phyloP scores from a whole-genome alignment of 164 flowering plant species.

The Aristolochia californica region DNA sequence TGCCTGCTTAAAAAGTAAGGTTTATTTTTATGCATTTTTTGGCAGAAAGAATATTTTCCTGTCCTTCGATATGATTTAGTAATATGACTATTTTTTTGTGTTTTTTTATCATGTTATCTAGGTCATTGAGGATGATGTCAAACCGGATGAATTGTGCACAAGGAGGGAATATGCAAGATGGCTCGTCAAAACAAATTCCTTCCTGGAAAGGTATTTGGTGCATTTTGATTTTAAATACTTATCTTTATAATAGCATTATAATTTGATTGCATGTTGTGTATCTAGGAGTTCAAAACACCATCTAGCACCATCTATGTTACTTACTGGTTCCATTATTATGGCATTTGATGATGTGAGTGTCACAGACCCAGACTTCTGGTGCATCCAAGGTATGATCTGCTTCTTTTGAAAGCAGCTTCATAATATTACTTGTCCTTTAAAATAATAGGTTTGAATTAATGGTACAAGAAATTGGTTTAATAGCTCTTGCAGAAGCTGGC shows the following conservation, averaged over 20 bases:
- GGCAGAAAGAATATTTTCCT: too few species aligned
- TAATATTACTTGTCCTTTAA: background rate
- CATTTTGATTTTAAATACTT: background rate
- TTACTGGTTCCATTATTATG: conserved; percentile 31
- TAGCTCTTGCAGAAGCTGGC: conserved; percentile 92
- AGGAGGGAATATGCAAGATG: conserved; percentile 89
- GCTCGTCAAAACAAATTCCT: conserved; percentile 48
- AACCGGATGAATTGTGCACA: conserved; percentile 61
- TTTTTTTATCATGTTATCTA: conserved; percentile 21
- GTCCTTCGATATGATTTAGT: too few species aligned
- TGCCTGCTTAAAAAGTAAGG: too few species aligned
- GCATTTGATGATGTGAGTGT: conserved; percentile 67
- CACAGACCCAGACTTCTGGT: conserved; percentile 62
- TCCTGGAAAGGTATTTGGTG: conserved; percentile 63
- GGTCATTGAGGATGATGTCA: conserved; percentile 62
- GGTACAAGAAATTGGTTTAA: conserved; percentile 6
- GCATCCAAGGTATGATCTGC: conserved; percentile 48
- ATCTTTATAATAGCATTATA: background rate
- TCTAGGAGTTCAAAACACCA: conserved; percentile 50
- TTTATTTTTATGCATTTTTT: too few species aligned
- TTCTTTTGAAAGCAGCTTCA: background rate
- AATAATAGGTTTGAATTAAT: background rate
- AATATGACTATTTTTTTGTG: too few species aligned
- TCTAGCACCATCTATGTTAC: conserved; percentile 34
- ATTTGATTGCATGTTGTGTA: conserved; percentile 4